These are phyloP conservation scores for Xylariales sp. DNA, from an alignment of 2,329 filamentous ascomycete genomes.

Conservation along the genomic window DNA sequence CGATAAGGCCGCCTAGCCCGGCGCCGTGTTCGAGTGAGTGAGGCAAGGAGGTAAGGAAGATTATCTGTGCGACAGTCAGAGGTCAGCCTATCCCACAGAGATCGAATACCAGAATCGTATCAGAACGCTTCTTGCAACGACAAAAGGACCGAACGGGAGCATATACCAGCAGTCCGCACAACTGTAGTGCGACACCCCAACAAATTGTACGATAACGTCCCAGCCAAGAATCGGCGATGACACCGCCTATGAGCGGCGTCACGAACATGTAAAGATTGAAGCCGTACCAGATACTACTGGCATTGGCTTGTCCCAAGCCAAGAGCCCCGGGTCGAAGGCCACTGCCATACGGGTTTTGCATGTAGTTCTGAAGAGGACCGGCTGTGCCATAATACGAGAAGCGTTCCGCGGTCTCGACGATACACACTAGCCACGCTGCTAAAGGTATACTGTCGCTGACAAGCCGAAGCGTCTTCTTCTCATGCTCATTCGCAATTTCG, in stretches of 20 bases:
- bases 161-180: no score
- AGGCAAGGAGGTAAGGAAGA: constrained; percentile 46
- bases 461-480: neutral
- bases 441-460: neutral
- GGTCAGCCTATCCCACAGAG: no score
- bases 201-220: neutral
- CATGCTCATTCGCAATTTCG: neutral
- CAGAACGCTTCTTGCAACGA: no score
- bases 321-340: neutral
- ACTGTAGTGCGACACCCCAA: neutral
- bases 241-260: neutral
- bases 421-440: neutral
- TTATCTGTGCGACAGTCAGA: no score
- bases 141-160: no score
- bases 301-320: constrained; percentile 1
- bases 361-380: constrained; percentile 1
- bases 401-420: neutral
- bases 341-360: neutral
- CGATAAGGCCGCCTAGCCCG: constrained; percentile 46
- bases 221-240: constrained; percentile 1
- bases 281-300: neutral
- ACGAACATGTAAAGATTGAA: neutral
- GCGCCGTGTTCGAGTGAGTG: constrained; percentile 30
- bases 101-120: no score
- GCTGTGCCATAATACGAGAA: constrained; percentile 1